Base-by-base conservation (phyloP, 2,329 filamentous ascomycete species). In the Claviceps sorghi region DNA sequence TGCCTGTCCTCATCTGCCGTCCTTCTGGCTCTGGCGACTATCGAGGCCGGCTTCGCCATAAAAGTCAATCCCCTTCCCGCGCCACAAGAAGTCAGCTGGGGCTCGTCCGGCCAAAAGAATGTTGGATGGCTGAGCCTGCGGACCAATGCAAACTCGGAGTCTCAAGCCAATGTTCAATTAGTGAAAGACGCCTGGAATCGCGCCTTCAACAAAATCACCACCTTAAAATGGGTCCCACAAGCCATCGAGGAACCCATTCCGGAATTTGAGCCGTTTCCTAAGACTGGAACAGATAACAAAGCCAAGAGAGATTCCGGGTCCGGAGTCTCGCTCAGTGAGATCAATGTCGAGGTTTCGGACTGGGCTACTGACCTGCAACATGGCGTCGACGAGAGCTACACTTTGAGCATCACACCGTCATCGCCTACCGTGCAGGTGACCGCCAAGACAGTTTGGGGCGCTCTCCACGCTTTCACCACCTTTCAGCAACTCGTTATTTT, bases 341-440 rank as follows among this genome's bases (percentile, higher is more conserved):
- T 80, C 40, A 65, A 72, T 29, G 63, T 80, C 45, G 62, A 70
- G 7, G 63, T 80, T 29, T 56, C 66, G 7, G 65, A 80, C 57
- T 60, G 60, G 43, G 56, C 67, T 13, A 74, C 72, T 4, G 67
- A 74, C 53, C 64, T 80, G 32, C 69, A 78, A 59, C 75, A 79
- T 56, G 76, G 74, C 3, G 75, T 78, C 22, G 73, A 79, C 53
- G 76, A 79, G 58, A 77, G 75, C n/a, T 79, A 79, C 60, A 74
- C 69, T 0, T 57, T 79, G 21, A 64, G 70, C 19, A 67, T 77
- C 40, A 56, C 61, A 1, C 56, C 64, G 6, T 61, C 60, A 21
- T 72, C 73, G 2, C 60, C 64, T 36, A 63, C 62, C 4, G 64
- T 79, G 52, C 59, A 68, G 9, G 71, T 79, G 56, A 69, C 65